A percentile compares a stretch with the other conserved stretches of the same genome.
These are phyloP conservation scores for Fusarium sp. DNA, from an alignment of 2,329 filamentous ascomycete species.

Conservation along the genomic window DNA sequence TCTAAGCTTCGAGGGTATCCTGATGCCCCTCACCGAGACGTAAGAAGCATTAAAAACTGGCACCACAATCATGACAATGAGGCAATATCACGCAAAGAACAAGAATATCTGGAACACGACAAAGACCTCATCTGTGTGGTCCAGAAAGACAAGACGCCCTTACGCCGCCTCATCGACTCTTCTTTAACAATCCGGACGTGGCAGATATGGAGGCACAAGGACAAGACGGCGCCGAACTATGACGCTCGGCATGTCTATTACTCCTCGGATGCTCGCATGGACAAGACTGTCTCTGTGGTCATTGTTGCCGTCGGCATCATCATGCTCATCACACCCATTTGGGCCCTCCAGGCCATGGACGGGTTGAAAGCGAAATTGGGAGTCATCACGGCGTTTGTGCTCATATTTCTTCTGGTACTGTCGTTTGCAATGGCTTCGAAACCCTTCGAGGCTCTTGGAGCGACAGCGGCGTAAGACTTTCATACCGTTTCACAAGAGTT, in stretches of 20 bases:
- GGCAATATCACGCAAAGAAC: conserved; percentile 24
- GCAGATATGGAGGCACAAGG: background rate
- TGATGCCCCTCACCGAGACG: conserved; percentile 32
- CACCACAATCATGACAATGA: conserved; percentile 32
- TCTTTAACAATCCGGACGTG: conserved; percentile 11
- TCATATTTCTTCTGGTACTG: conserved; percentile 22
- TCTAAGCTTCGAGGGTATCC: conserved; percentile 30
- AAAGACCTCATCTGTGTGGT: conserved; percentile 37
- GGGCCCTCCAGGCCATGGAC: conserved; percentile 44
- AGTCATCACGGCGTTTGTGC: conserved; percentile 49
- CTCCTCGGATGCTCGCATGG: conserved; percentile 34
- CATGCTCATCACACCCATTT: conserved; percentile 51
- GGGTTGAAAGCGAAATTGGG: conserved; percentile 39
- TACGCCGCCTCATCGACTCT: conserved; percentile 15
- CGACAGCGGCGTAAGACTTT: conserved; percentile 34
- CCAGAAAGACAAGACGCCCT: conserved; percentile 14
- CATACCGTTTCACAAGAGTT: no score
- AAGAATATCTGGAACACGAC: conserved; percentile 25
- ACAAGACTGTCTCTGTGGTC: conserved; percentile 38
- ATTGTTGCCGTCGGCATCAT: conserved; percentile 42
- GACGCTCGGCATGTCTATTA: conserved; percentile 4
- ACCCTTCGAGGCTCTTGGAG: conserved; percentile 33
- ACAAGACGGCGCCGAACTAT: background rate
- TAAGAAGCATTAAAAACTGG: conserved; percentile 43
- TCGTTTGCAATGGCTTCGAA: conserved; percentile 29